Evolutionary conservation across 2,329 filamentous ascomycete genomes (phyloP), one percentile per base, ranked within the genome.

Genomic region (Paraconiothyrium brasiliense): DNA sequence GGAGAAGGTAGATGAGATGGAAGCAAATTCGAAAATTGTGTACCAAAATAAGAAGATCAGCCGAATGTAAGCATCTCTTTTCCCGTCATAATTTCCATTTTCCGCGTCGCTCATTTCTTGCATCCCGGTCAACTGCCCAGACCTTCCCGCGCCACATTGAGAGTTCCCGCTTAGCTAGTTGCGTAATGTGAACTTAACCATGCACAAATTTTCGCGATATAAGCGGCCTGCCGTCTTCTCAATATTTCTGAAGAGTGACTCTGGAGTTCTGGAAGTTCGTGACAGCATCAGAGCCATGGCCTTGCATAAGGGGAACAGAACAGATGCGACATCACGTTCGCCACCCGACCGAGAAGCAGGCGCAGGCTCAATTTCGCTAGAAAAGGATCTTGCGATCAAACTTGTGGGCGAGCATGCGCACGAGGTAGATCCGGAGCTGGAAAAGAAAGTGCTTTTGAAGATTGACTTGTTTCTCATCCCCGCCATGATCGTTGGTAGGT

Each of bases 381-480:
- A 82, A 24, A 85, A 85, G 62, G 87, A 89, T 73, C 80, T 85
- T 20, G 86, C 86, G 2, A 80, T 88, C 57, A 83, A 82, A 9
- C 82, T 91, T 60, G 87, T 90, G 2, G 86, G 88, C 27, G 85
- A 89, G 61, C 80, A 84, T 66, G 79, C 80, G 3, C 84, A 84
- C 63, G 71, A 76, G 3, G 81, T 89, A 48, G 88, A 90, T 67
- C 84, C 85, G 0, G 79, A 74, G 0, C 75, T 87, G 0, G 85
- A 85, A 60, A 83, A 80, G 20, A 82, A 85, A 50, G 88, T 89
- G 9, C 76, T 91, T 27, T 81, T 86, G 51, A 92, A 91, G 78
- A 90, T 91, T 55, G 89, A 92, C 68, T 78, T 82, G 65, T 89
- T 89, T 64, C 76, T 92, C 49, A 90, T 92, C 37, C 90, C 90